Evolutionary conservation across 169 alveolate species (phyloP), one percentile per base, ranked within the genome.

Genomic region (Plasmodium berghei): DNA sequence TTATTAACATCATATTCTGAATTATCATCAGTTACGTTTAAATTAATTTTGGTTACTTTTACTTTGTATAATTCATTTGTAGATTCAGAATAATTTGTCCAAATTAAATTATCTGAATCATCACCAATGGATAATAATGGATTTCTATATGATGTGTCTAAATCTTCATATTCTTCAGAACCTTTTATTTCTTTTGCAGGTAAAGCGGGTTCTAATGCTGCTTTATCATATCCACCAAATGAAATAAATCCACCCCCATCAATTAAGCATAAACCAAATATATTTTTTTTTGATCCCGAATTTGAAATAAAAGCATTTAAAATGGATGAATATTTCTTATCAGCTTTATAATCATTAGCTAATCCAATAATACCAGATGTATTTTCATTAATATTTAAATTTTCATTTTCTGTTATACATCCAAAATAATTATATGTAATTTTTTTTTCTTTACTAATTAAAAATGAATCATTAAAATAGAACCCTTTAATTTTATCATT

Each of bases 311-410:
- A 64, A 12, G 77, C 18, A 34, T 77, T 20, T 45, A 77, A 48
- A n/a, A 77, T 77, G 16, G 66, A 22, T 16, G 89, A 26, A 45
- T 22, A 52, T 56, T 63, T 45, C 3, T 58, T 64, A 12, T 5
- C 8, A 56, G 45, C 22, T 1, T 28, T 49, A 63, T 5, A 12
- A 73, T 4, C 16, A 42, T 59, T 16, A 22, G 71, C 71, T 64
- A 77, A 77, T 28, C 89, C 89, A 5, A 77, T 62, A 77, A 77
- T 26, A 18, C 89, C 89, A 12, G 77, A 77, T 49, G 66, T 14
- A 5, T n/a, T 56, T 48, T 62, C 67, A 77, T 77, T 77, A 45
- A 77, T 28, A 5, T 40, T 63, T 46, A 77, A 63, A 20, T 9
- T 42, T 45, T 28, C 69, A 22, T 64, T 45, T 70, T 77, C 48